Evolutionary conservation across 1,139 yeast genomes (phyloP).

Genomic region (Hemisphaericaspora xylanilytica): DNA sequence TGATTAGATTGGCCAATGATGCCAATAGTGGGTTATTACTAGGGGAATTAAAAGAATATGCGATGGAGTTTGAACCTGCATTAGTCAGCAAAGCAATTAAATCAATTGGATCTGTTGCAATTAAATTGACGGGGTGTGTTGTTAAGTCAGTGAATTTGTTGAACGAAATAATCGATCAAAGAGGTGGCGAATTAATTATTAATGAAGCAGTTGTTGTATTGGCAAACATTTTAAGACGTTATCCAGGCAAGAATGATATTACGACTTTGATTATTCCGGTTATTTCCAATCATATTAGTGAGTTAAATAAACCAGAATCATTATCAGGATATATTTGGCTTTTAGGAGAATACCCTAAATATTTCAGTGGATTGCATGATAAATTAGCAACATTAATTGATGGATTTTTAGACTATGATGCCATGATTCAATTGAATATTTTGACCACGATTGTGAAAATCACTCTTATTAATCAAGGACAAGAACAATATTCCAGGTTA

Average conservation of each 20-base stretch:
- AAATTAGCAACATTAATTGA: constrained; percentile 51
- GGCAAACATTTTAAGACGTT: constrained; percentile 77
- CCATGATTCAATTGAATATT: constrained; percentile 72
- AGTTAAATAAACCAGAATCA: constrained; percentile 60
- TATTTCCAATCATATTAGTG: constrained; percentile 57
- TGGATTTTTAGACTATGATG: constrained; percentile 68
- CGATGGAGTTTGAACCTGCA: constrained; percentile 92
- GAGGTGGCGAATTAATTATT: constrained; percentile 69
- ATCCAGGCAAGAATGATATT: constrained; percentile 58
- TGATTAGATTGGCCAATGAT: constrained; percentile 78
- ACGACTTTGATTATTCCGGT: constrained; percentile 70
- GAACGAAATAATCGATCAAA: constrained; percentile 70
- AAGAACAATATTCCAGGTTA: constrained; percentile 32
- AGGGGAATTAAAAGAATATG: constrained; percentile 86
- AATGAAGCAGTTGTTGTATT: constrained; percentile 79
- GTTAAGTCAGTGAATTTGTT: constrained; percentile 74
- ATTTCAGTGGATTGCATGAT: constrained; percentile 54
- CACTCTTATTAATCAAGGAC: constrained; percentile 33
- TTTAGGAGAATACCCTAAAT: constrained; percentile 81
- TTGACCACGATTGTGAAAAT: constrained; percentile 80
- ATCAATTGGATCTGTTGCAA: constrained; percentile 88
- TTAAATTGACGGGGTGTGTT: constrained; percentile 62
- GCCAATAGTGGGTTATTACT: constrained; percentile 67
- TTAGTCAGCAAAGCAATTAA: constrained; percentile 79
- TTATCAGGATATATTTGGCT: constrained; percentile 84